Evolutionary conservation across 176 grass and related monocot species (phyloP).

Genomic region (Cymbopogon citratus): DNA sequence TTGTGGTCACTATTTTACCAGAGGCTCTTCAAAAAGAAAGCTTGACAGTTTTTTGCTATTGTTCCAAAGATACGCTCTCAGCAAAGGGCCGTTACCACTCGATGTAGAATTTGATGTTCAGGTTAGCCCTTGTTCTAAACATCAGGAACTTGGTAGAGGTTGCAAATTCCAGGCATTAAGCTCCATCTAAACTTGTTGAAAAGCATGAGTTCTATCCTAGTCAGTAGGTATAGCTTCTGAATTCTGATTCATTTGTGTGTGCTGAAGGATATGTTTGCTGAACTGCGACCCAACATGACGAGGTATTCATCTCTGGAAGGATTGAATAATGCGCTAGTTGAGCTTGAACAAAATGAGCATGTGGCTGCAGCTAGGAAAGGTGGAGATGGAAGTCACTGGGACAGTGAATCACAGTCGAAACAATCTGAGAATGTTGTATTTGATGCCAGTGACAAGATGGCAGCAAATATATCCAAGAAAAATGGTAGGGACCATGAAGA

Average conservation of each 20-base stretch:
- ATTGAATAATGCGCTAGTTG: constrained; percentile 56
- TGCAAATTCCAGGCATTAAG: background rate
- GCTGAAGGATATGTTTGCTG: constrained; percentile 81
- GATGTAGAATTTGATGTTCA: constrained; percentile 99
- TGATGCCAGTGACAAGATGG: constrained; percentile 29
- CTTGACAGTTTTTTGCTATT: constrained; percentile 94
- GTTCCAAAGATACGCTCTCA: constrained; percentile 96
- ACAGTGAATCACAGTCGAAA: constrained; percentile 50
- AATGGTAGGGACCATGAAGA: constrained; percentile 56
- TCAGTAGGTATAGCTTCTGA: constrained; percentile 10
- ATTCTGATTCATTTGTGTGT: constrained; percentile 20
- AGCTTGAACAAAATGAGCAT: constrained; percentile 77
- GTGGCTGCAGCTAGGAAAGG: constrained; percentile 43
- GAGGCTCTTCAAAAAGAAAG: constrained; percentile 85
- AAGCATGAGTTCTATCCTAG: background rate
- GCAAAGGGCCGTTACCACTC: constrained; percentile 84
- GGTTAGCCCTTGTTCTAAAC: constrained; percentile 48
- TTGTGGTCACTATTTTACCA: constrained; percentile 88
- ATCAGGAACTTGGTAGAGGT: background rate
- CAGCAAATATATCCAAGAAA: constrained; percentile 53
- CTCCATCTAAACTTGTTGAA: background rate
- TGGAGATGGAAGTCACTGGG: constrained; percentile 56
- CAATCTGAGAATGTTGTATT: constrained; percentile 25
- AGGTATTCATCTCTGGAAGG: constrained; percentile 86
- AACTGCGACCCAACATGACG: constrained; percentile 70